phyloP scores from a whole-genome alignment of 2,329 filamentous ascomycete genomes.

The Beauveria sp. region DNA sequence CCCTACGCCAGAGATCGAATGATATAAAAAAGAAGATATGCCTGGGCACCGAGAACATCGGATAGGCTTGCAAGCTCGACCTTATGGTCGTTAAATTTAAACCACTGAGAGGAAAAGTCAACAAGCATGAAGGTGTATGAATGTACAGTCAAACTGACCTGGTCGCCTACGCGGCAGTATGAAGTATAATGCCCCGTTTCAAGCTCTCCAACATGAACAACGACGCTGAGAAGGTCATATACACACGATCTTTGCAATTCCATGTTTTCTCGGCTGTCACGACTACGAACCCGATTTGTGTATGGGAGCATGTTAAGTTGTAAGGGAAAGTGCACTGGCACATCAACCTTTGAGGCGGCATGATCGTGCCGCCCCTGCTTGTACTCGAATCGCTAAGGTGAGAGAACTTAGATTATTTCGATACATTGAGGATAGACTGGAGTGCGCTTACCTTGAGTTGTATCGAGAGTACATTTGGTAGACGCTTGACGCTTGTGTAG shows the following conservation, averaged over 20 bases:
- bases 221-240: constrained; percentile 82
- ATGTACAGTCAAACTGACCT: constrained; percentile 28
- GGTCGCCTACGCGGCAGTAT: constrained; percentile 75
- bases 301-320: constrained; percentile 88
- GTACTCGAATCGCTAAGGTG: constrained; percentile 61
- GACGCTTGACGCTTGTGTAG: constrained; percentile 72
- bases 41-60: constrained; percentile 77
- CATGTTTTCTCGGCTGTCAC: constrained; percentile 44
- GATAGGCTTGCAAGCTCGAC: constrained; percentile 77
- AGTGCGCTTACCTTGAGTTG: constrained; percentile 68
- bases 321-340: constrained; percentile 76
- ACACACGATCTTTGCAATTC: constrained; percentile 59
- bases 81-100: constrained; percentile 91
- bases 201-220: constrained; percentile 89
- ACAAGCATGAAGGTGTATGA: background rate
- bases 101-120: constrained; percentile 56
- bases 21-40: constrained; percentile 86
- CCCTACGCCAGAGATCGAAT: constrained; percentile 49
- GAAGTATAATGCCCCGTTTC: constrained; percentile 88
- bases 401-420: background rate
- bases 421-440: background rate
- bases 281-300: constrained; percentile 56
- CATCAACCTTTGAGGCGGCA: constrained; percentile 79
- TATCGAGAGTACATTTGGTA: constrained; percentile 85
- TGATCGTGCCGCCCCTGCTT: constrained; percentile 56